Conservation (phyloP, 331 rosid genomes). For the Saraca asoca region DNA sequence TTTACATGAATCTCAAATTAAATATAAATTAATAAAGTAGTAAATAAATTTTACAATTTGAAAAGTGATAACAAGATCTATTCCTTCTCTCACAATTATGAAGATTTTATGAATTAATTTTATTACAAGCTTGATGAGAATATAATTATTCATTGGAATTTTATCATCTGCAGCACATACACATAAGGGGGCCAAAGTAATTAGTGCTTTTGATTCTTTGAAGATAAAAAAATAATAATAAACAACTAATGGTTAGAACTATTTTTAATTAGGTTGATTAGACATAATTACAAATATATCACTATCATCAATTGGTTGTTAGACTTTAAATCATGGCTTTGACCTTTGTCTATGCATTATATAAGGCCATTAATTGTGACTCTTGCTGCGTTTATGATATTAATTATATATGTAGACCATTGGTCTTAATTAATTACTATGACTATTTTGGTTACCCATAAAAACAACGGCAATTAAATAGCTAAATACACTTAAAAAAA, state of each 20-base stretch:
- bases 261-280: not conserved
- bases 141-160: too few relatives aligned
- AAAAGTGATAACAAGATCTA: too few relatives aligned
- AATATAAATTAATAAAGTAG: too few relatives aligned
- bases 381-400: not conserved
- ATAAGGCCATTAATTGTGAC: not conserved
- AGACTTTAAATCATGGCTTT: not conserved
- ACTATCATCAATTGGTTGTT: not conserved
- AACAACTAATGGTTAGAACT: not conserved
- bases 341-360: not conserved
- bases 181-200: not conserved
- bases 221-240: not conserved
- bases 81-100: too few relatives aligned
- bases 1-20: too few relatives aligned
- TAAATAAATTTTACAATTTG: too few relatives aligned
- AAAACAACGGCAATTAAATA: too few relatives aligned
- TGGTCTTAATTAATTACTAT: constrained; percentile 9
- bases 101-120: too few relatives aligned
- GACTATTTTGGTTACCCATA: not conserved
- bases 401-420: not conserved
- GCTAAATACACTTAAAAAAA: not conserved
- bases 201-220: too few relatives aligned
- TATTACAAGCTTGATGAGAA: too few relatives aligned
- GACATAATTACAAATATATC: not conserved
- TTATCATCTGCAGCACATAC: too few relatives aligned